These are phyloP conservation scores for Ceriops tagal DNA, from an alignment of 345 rosid species.

Conservation along the genomic window DNA sequence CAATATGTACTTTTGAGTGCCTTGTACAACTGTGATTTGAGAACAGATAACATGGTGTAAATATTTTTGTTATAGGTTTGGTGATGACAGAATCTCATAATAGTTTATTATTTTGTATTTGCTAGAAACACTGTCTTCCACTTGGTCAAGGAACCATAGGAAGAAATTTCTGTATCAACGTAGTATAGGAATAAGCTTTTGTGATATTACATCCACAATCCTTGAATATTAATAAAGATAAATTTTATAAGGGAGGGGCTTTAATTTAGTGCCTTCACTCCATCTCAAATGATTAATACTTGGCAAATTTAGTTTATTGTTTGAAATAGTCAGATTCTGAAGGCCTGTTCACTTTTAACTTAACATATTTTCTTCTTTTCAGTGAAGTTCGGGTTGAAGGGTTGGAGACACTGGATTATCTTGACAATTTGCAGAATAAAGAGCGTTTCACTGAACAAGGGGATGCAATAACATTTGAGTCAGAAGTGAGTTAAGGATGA, in stretches of 20 bases:
- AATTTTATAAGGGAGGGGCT: too few relatives aligned
- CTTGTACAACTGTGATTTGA: not conserved
- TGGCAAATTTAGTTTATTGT: not conserved
- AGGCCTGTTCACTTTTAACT: constrained; percentile 2
- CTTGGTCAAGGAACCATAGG: too few relatives aligned
- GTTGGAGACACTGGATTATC: constrained; percentile 85
- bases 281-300: not conserved
- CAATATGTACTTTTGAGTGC: not conserved
- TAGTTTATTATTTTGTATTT: too few relatives aligned
- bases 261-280: too few relatives aligned
- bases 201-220: too few relatives aligned
- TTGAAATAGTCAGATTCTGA: not conserved
- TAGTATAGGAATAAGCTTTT: too few relatives aligned
- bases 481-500: constrained; percentile 53
- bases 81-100: too few relatives aligned
- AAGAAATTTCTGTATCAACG: too few relatives aligned
- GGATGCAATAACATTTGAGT: constrained; percentile 91
- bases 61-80: too few relatives aligned
- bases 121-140: too few relatives aligned
- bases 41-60: not conserved
- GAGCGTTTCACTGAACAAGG: constrained; percentile 91
- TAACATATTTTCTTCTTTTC: constrained; percentile 29
- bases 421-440: constrained; percentile 79
- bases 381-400: constrained; percentile 99
- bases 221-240: too few relatives aligned